These are phyloP conservation scores for Cryphonectria nitschkei DNA, from an alignment of 2,329 filamentous ascomycete genomes.

Conservation along the genomic window DNA sequence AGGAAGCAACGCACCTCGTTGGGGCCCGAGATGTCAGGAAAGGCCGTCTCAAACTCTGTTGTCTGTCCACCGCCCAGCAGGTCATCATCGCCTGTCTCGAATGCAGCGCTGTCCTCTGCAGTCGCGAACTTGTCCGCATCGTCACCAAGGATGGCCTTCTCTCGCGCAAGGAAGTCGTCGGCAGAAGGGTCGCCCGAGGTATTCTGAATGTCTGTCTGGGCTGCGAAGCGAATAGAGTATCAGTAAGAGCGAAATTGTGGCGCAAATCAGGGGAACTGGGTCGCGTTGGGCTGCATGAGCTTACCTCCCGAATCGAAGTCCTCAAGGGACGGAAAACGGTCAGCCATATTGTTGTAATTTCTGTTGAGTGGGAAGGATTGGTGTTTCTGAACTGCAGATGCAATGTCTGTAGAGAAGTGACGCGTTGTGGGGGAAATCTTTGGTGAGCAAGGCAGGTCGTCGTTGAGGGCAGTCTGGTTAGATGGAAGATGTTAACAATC, in stretches of 20 bases:
- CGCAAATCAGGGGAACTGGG: conserved; percentile 21
- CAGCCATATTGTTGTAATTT: conserved; percentile 61
- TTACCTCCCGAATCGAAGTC: conserved; percentile 72
- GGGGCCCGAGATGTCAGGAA: conserved; percentile 72
- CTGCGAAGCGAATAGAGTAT: conserved; percentile 46
- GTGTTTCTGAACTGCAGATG: neutral
- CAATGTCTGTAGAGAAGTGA: neutral
- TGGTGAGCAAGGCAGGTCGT: neutral
- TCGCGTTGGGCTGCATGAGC: conserved; percentile 30
- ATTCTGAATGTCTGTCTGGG: conserved; percentile 68
- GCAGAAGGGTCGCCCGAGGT: conserved; percentile 62
- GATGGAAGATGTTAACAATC: conserved; percentile 1
- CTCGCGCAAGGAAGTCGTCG: conserved; percentile 88
- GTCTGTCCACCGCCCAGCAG: conserved; percentile 62
- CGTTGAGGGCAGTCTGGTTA: neutral
- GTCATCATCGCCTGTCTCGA: conserved; percentile 71
- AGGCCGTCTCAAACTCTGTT: conserved; percentile 80
- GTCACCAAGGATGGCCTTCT: conserved; percentile 87
- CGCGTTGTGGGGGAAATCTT: neutral
- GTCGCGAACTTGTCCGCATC: conserved; percentile 90
- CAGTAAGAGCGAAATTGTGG: conserved; percentile 26
- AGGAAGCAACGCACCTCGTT: conserved; percentile 63
- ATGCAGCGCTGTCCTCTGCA: conserved; percentile 69
- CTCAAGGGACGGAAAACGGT: conserved; percentile 78
- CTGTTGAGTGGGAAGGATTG: neutral